Evolutionary conservation across 768 basidiomycete species (phyloP).

Genomic region (Lentinus tigrinus): DNA sequence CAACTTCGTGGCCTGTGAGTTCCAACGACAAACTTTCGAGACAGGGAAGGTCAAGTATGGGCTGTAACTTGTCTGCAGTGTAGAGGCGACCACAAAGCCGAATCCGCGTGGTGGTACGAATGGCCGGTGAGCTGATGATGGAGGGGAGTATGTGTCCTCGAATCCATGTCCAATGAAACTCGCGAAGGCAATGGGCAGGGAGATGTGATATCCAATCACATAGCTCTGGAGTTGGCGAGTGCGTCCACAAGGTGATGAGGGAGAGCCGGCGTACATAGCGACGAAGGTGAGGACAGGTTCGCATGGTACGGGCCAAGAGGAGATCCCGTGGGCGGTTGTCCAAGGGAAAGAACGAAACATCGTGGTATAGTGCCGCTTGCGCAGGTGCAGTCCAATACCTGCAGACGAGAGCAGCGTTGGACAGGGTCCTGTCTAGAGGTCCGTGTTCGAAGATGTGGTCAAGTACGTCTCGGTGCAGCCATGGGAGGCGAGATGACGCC

Average conservation of each 20-base stretch:
- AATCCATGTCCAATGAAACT: slow-evolving; percentile 9
- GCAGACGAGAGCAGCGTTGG: slow-evolving; percentile 1
- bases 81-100: slow-evolving; percentile 5
- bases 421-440: background rate
- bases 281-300: slow-evolving; percentile 8
- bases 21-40: slow-evolving; percentile 2
- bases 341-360: slow-evolving; percentile 5
- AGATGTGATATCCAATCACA: slow-evolving; percentile 8
- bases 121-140: background rate
- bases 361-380: slow-evolving; percentile 8
- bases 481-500: background rate
- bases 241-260: slow-evolving; percentile 7
- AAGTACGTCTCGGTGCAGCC: slow-evolving; percentile 6
- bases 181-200: slow-evolving; percentile 1
- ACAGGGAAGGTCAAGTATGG: slow-evolving; percentile 4
- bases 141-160: slow-evolving; percentile 2
- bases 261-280: slow-evolving; percentile 3
- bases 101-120: background rate
- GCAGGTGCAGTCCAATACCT: background rate
- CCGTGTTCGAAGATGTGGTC: slow-evolving; percentile 4
- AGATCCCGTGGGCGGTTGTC: background rate
- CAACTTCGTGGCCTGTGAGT: background rate
- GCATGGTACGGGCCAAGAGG: slow-evolving; percentile 7
- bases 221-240: slow-evolving; percentile 4
- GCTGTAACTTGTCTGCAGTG: background rate